Base-by-base conservation (phyloP, 352 stramenopile genomes). In the Thalassiosira delicatula region DNA sequence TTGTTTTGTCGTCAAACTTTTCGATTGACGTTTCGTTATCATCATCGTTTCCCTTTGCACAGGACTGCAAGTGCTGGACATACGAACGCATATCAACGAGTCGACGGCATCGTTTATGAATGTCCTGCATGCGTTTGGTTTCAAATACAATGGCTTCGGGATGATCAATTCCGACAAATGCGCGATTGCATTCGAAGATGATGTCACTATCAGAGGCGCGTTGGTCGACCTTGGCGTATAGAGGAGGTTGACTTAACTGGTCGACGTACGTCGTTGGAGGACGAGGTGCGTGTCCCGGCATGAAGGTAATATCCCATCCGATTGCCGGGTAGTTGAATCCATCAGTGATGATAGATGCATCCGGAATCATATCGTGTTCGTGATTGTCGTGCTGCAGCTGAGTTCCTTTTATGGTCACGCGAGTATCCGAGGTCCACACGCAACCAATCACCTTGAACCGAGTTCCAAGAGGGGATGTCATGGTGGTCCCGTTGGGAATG, bases 231-330 rank as follows among this genome's bases (percentile, higher is more conserved):
- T 53, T 23, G 9, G 19, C 44, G 9, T 53, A 23, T 19, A 53
- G 19, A 23, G 44, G 49, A 27, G 49, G 21, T 59, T 27, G 49
- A 32, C 9, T 32, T 17, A 59, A 29, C 35, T 70, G 62, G 3
- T 53, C 17, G 29, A 27, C 25, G 32, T 70, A 57, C 4, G 62
- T 70, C 29, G 49, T 9, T 27, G 19, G 32, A 17, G 32, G 32
- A 29, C 37, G 33, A 23, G 32, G 62, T 29, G 35, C 19, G 46
- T 54, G 23, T 23, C 62, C 62, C 14, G 60, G 60, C 25, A 69
- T 46, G 21, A 25, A 46, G 8, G 21, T 29, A 12, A 69, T 46
- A 49, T 51, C 29, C 60, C 60, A 69, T 29, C 60, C 60, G 29
- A 69, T 49, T 25, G 25, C 21, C 7, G 60, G 60, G 8, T 25